Evolutionary conservation across 2,329 filamentous ascomycete species (phyloP), one percentile per base, ranked within the genome.

Genomic region (Trichoderma sp.): DNA sequence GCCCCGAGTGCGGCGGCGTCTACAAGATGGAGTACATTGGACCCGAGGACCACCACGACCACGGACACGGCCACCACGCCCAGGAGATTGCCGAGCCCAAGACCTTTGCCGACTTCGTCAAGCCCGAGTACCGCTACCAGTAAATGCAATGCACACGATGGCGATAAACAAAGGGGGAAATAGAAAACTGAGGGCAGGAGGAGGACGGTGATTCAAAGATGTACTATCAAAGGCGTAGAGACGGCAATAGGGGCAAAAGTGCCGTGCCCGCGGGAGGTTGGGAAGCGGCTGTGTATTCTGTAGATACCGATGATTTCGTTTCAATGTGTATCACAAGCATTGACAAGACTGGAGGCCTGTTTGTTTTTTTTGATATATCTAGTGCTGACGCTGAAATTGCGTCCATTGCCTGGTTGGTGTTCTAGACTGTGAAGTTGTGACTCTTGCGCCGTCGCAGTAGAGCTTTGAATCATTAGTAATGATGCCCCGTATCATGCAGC

Each of bases 11-110:
- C 84, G 96, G 96, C 75, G 93, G 90, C 81, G 93, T 96, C 75
- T 94, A 97, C 87, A 96, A 97, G 91, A 96, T 98, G 92, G 91
- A 97, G 81, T 99, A 97, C 83, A 84, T 97, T 74, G 96, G 96
- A 72, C 90, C 94, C 63, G 81, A 90, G 79, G 92, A 57, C 47
- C 47, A 49, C 47, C 47, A 58, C 35, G 59, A 96, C 74, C 90
- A 94, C 80, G 83, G 85, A 77, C 88, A 92, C 80, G 83, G 77
- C 73, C 77, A 83, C 80, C 80, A 86, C 80, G 82, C 86, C 80
- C 82, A 86, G 80, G 81, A 82, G 77, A 86, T 89, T 78, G 88
- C 88, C 79, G 93, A 97, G 84, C 93, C 94, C 81, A 97, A 97
- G 91, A 97, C 93, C 76, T 95, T 98, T 81, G 93, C 93, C 83